phyloP scores from a whole-genome alignment of 2,329 filamentous ascomycete genomes.

The Hortaea sp. region DNA sequence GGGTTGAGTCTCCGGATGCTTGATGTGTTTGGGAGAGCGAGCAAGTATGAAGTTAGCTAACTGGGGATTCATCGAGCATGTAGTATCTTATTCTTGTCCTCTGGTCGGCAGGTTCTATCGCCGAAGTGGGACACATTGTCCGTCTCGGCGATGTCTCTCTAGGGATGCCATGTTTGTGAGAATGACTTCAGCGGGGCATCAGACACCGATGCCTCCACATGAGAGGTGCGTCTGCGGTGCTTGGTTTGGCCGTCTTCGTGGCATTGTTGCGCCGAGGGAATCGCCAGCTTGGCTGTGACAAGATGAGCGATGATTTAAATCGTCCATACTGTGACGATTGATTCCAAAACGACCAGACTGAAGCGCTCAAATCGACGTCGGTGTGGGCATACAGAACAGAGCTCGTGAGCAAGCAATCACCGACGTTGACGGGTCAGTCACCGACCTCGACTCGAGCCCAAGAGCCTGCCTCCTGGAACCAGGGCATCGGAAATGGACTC shows the following conservation, averaged over 20 bases:
- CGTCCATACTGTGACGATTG: neutral
- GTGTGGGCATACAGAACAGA: too few relatives aligned
- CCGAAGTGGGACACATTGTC: neutral
- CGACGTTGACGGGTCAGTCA: too few relatives aligned
- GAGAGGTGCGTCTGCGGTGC: too few relatives aligned
- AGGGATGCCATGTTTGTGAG: neutral
- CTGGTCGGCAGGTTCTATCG: too few relatives aligned
- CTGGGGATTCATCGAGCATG: neutral
- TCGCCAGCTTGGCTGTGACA: neutral
- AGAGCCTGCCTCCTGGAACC: neutral
- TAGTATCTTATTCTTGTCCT: neutral
- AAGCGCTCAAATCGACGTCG: too few relatives aligned
- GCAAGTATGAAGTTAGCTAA: neutral
- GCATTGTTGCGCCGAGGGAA: neutral
- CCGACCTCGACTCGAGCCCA: too few relatives aligned
- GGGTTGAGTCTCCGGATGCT: slow-evolving; percentile 15
- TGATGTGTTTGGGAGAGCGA: slow-evolving; percentile 17
- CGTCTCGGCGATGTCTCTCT: neutral
- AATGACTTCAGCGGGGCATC: neutral
- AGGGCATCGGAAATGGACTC: neutral
- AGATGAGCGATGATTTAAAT: neutral
- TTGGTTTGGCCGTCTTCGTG: too few relatives aligned
- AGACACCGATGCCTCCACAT: neutral
- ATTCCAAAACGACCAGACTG: neutral
- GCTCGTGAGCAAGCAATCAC: too few relatives aligned